These are phyloP conservation scores for Alternaria arborescens DNA, from an alignment of 2,329 filamentous ascomycete species.

Conservation along the genomic window DNA sequence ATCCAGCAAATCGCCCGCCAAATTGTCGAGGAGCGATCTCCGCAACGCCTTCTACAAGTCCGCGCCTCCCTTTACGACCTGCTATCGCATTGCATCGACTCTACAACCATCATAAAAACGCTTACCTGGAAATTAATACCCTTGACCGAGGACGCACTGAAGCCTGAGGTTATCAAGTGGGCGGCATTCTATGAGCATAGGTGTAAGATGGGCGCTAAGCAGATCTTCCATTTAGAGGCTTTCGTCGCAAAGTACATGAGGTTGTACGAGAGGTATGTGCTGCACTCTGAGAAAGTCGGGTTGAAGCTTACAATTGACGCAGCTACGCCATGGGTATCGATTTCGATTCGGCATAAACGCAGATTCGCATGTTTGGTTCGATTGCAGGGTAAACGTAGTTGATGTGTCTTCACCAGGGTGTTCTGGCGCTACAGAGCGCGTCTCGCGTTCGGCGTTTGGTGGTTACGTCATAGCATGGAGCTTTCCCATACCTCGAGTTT, in stretches of 20 bases:
- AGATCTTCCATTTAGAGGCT: constrained; percentile 97
- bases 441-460: constrained; percentile 13
- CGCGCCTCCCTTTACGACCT: constrained; percentile 96
- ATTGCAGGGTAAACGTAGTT: neutral
- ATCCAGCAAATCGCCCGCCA: constrained; percentile 90
- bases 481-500: constrained; percentile 17
- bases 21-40: constrained; percentile 92
- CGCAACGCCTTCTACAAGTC: constrained; percentile 84
- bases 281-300: neutral
- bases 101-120: constrained; percentile 92
- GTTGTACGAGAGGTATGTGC: constrained; percentile 82
- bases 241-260: constrained; percentile 99
- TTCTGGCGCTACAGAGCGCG: constrained; percentile 14
- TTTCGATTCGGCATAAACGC: constrained; percentile 50
- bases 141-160: constrained; percentile 86
- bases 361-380: neutral
- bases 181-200: constrained; percentile 97
- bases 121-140: constrained; percentile 92
- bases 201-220: constrained; percentile 88
- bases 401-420: constrained; percentile 6
- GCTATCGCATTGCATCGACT: constrained; percentile 94
- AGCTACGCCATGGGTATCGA: constrained; percentile 75
- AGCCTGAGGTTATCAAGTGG: constrained; percentile 93
- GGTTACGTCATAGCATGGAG: constrained; percentile 20
- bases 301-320: constrained; percentile 10